Evolutionary conservation across 352 stramenopile genomes (phyloP).

Genomic region (Porosira glacialis): DNA sequence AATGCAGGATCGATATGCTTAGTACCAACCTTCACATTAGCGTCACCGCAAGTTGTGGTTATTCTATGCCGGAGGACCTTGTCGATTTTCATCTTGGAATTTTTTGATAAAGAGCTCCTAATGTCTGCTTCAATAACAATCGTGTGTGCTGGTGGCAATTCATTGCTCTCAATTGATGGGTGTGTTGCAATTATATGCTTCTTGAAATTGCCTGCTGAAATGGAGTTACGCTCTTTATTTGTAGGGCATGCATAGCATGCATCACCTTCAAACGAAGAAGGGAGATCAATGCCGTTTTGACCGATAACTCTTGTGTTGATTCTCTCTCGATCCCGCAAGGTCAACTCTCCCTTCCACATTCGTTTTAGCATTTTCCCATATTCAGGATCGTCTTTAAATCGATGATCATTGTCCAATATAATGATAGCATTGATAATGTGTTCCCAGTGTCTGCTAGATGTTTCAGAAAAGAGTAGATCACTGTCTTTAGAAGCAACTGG

Average conservation of each 20-base stretch:
- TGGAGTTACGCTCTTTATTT: slow-evolving; percentile 22
- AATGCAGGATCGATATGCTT: slow-evolving; percentile 27
- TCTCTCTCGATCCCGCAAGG: background rate
- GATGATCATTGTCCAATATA: slow-evolving; percentile 34
- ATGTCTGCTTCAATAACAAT: slow-evolving; percentile 25
- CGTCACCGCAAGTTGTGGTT: slow-evolving; percentile 21
- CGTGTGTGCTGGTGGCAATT: slow-evolving; percentile 18
- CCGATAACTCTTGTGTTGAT: slow-evolving; percentile 3
- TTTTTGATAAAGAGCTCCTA: background rate
- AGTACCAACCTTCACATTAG: slow-evolving; percentile 8
- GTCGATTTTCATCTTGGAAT: background rate
- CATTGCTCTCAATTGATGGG: slow-evolving; percentile 2
- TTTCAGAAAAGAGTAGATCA: slow-evolving; percentile 3
- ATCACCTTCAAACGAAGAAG: background rate
- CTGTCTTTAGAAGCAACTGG: slow-evolving; percentile 12
- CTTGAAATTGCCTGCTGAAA: slow-evolving; percentile 16
- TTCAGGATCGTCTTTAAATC: slow-evolving; percentile 38
- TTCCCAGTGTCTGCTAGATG: slow-evolving; percentile 1
- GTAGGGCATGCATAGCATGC: slow-evolving; percentile 14
- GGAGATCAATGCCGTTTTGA: background rate
- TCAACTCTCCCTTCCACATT: slow-evolving; percentile 12
- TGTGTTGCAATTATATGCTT: slow-evolving; percentile 14
- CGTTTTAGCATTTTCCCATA: slow-evolving; percentile 33
- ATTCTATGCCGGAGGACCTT: slow-evolving; percentile 8
- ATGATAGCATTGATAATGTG: slow-evolving; percentile 20